Percentiles rank a stretch among this genome's conserved stretches.
These are phyloP conservation scores for Cordyceps javanica DNA, from an alignment of 2,329 filamentous ascomycete genomes.

Conservation along the genomic window DNA sequence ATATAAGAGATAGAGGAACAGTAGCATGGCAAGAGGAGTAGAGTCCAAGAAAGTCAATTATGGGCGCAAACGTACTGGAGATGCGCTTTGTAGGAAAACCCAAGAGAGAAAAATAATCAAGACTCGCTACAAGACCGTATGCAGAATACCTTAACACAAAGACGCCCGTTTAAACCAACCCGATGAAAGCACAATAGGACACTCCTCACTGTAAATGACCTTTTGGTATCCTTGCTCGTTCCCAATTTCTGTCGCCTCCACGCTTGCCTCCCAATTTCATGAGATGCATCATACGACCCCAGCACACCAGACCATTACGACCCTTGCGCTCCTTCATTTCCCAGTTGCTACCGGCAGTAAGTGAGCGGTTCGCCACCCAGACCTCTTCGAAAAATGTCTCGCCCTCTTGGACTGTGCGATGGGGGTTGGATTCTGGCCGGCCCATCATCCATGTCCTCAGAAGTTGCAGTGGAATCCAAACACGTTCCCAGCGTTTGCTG, in stretches of 20 bases:
- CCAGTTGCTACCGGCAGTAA: constrained; percentile 22
- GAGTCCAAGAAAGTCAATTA: background rate
- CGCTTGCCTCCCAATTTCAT: constrained; percentile 18
- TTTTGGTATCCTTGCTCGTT: background rate
- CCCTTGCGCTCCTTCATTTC: constrained; percentile 37
- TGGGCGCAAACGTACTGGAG: background rate
- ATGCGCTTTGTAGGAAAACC: background rate
- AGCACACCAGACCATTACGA: constrained; percentile 50
- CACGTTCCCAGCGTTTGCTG: constrained; percentile 58
- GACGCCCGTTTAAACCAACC: background rate
- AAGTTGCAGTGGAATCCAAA: constrained; percentile 54
- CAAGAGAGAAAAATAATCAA: background rate
- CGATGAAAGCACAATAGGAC: background rate
- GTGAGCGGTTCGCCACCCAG: constrained; percentile 34
- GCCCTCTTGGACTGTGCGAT: constrained; percentile 54
- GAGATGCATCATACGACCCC: constrained; percentile 42
- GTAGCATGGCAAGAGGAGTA: background rate
- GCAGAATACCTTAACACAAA: background rate
- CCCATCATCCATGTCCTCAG: constrained; percentile 50
- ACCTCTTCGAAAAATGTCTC: constrained; percentile 44
- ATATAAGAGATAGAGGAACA: background rate
- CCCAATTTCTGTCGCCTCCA: constrained; percentile 13
- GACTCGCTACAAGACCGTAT: background rate
- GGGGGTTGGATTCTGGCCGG: constrained; percentile 54
- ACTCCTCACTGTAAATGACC: background rate